Conservation (phyloP, 371 early-diverging fungal species). For the Rhizopus stolonifer region DNA sequence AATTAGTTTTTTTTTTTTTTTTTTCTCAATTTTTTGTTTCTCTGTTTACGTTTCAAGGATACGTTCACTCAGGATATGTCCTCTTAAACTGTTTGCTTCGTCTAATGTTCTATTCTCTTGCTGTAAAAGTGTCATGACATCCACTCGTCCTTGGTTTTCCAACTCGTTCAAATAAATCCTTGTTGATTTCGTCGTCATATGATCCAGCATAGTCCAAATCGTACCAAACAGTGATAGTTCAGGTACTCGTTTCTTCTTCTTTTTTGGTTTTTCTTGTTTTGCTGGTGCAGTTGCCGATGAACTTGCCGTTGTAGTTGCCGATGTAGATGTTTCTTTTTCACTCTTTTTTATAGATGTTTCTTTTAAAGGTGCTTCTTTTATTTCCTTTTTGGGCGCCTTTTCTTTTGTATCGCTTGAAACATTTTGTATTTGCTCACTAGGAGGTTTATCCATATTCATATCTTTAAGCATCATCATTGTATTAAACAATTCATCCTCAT, state of each 20-base stretch:
- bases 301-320: too few relatives aligned
- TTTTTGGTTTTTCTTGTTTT: conserved; percentile 14
- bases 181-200: conserved; percentile 45
- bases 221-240: conserved; percentile 55
- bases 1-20: too few relatives aligned
- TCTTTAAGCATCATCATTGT: conserved; percentile 54
- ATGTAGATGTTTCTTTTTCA: too few relatives aligned
- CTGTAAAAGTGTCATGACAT: conserved; percentile 5
- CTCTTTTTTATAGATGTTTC: too few relatives aligned
- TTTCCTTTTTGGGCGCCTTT: too few relatives aligned
- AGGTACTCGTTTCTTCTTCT: conserved; percentile 35
- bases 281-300: conserved; percentile 5
- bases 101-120: conserved; percentile 21
- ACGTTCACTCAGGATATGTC: conserved; percentile 51
- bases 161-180: conserved; percentile 34
- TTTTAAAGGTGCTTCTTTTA: too few relatives aligned
- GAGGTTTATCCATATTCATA: conserved; percentile 37
- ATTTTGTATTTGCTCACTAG: too few relatives aligned
- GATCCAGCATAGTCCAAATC: conserved; percentile 54
- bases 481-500: conserved; percentile 41
- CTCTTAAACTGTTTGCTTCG: conserved; percentile 32
- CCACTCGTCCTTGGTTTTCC: conserved; percentile 9
- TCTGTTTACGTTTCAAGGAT: conserved; percentile 54
- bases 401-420: too few relatives aligned
- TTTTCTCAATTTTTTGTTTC: too few relatives aligned